Evolutionary conservation across 805 yeast species (phyloP).

Genomic region (Yamadazyma endophytica): DNA sequence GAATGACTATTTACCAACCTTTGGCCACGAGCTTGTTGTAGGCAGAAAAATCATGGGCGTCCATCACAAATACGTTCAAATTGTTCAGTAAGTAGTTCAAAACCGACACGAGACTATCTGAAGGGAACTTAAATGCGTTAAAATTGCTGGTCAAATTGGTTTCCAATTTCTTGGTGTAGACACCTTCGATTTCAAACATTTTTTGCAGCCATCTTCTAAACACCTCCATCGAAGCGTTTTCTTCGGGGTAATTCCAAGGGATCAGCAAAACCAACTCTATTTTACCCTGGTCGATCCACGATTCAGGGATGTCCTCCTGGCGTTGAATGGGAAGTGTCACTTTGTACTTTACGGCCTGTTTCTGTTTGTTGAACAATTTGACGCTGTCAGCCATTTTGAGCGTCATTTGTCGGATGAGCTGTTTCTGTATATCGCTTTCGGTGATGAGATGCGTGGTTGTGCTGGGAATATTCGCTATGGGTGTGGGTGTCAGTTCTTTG

Average conservation of each 20-base stretch:
- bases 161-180: conserved; percentile 16
- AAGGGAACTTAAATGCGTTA: conserved; percentile 11
- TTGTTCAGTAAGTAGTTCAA: conserved; percentile 31
- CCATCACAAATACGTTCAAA: conserved; percentile 16
- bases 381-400: conserved; percentile 21
- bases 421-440: conserved; percentile 11
- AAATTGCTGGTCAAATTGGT: conserved; percentile 22
- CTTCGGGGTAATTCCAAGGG: conserved; percentile 31
- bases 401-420: conserved; percentile 21
- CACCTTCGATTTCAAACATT: conserved; percentile 7
- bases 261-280: conserved; percentile 30
- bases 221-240: conserved; percentile 16
- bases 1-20: too few relatives aligned
- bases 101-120: conserved; percentile 18
- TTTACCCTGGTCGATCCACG: conserved; percentile 22
- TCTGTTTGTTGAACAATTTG: conserved; percentile 23
- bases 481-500: neutral
- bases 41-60: conserved; percentile 6
- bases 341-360: conserved; percentile 25
- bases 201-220: conserved; percentile 27
- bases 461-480: neutral
- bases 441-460: conserved; percentile 3
- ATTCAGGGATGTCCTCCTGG: conserved; percentile 17
- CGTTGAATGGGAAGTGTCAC: conserved; percentile 24
- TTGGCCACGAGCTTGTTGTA: conserved; percentile 6